These are phyloP conservation scores for Knoxia roxburghii DNA, from an alignment of 257 asterid species.

Conservation along the genomic window DNA sequence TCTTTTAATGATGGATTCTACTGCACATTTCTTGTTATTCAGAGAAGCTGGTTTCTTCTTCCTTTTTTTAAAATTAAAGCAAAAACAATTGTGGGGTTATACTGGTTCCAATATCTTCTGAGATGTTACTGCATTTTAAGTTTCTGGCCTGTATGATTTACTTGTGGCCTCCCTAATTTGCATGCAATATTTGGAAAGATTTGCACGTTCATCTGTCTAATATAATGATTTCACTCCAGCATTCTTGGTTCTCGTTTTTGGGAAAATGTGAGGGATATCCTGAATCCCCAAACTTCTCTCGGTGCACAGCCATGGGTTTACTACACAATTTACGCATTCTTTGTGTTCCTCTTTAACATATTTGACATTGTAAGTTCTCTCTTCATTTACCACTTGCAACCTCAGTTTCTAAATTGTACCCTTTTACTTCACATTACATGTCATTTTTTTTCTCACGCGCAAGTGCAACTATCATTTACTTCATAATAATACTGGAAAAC, in stretches of 20 bases:
- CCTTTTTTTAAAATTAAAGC: too few species aligned
- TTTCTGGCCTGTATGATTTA: background rate
- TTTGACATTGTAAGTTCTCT: slow-evolving; percentile 86
- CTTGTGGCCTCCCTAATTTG: background rate
- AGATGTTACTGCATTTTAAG: background rate
- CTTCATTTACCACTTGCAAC: background rate
- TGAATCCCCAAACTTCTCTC: slow-evolving; percentile 68
- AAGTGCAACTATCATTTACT: too few species aligned
- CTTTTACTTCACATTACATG: background rate
- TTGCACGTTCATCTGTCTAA: slow-evolving; percentile 25
- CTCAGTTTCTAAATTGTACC: slow-evolving; percentile 4
- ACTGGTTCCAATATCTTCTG: too few species aligned
- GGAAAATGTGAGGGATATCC: slow-evolving; percentile 58
- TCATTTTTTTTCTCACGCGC: too few species aligned
- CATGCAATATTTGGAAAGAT: background rate
- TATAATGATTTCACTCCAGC: slow-evolving; percentile 38
- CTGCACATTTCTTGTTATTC: background rate
- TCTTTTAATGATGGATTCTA: slow-evolving; percentile 1
- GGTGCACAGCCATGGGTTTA: slow-evolving; percentile 98
- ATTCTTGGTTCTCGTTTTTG: slow-evolving; percentile 72
- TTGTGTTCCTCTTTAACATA: slow-evolving; percentile 85
- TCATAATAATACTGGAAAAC: too few species aligned
- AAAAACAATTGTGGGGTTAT: background rate
- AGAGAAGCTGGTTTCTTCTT: background rate
- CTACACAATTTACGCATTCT: slow-evolving; percentile 76